These are phyloP conservation scores for Aspergillus viridinutans DNA, from an alignment of 2,329 filamentous ascomycete species.

Conservation along the genomic window DNA sequence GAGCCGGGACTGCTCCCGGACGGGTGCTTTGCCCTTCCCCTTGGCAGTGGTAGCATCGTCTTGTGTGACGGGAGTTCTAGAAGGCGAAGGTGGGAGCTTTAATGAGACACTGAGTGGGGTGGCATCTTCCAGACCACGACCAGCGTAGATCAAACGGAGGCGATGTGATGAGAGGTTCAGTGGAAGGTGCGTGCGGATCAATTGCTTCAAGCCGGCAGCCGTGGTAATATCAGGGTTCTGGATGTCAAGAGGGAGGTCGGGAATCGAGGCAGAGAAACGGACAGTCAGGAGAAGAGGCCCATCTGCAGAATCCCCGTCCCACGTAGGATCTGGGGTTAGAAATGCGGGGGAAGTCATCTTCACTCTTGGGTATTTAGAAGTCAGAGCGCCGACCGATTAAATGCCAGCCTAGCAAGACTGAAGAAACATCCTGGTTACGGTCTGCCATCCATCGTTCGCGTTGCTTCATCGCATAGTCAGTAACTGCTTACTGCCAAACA, in stretches of 20 bases:
- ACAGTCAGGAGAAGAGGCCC: slow-evolving; percentile 68
- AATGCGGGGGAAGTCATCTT: slow-evolving; percentile 16
- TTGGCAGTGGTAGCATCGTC: slow-evolving; percentile 15
- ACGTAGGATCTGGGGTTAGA: slow-evolving; percentile 9
- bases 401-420: background rate
- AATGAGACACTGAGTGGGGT: slow-evolving; percentile 66
- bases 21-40: slow-evolving; percentile 50
- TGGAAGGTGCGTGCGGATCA: slow-evolving; percentile 70
- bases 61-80: slow-evolving; percentile 33
- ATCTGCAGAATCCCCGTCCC: slow-evolving; percentile 4
- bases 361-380: background rate
- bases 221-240: slow-evolving; percentile 64
- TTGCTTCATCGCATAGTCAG: background rate
- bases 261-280: slow-evolving; percentile 81
- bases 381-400: background rate
- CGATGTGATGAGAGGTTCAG: slow-evolving; percentile 60
- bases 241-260: slow-evolving; percentile 78
- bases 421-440: background rate
- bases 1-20: slow-evolving; percentile 56
- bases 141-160: slow-evolving; percentile 84
- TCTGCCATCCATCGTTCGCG: background rate
- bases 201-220: slow-evolving; percentile 72
- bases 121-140: slow-evolving; percentile 75
- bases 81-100: slow-evolving; percentile 56
- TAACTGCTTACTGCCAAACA: background rate